Conservation (phyloP, 352 stramenopile species). For the Pythium apleroticum region DNA sequence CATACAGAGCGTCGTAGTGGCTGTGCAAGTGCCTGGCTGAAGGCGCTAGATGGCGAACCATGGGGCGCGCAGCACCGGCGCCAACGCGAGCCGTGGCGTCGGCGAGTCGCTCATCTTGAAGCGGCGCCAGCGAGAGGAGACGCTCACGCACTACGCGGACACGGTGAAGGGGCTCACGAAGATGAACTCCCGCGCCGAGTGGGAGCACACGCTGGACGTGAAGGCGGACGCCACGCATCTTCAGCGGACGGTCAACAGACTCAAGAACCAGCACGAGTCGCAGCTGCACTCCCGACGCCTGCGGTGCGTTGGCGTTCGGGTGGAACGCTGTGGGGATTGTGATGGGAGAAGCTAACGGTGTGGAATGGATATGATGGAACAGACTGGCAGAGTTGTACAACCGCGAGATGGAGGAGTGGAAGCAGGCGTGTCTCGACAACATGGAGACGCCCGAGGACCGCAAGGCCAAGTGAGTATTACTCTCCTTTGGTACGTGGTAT, state of each 20-base stretch:
- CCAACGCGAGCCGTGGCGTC: slow-evolving; percentile 40
- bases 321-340: neutral
- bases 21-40: neutral
- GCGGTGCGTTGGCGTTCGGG: slow-evolving; percentile 24
- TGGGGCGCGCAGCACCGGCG: slow-evolving; percentile 10
- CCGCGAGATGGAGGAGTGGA: slow-evolving; percentile 74
- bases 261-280: slow-evolving; percentile 80
- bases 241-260: slow-evolving; percentile 37
- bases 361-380: neutral
- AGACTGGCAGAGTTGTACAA: slow-evolving; percentile 78
- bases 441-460: slow-evolving; percentile 77
- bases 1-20: neutral
- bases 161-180: slow-evolving; percentile 51
- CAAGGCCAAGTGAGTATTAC: slow-evolving; percentile 75
- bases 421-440: slow-evolving; percentile 57
- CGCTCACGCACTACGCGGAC: slow-evolving; percentile 50
- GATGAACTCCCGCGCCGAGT: slow-evolving; percentile 64
- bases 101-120: slow-evolving; percentile 77
- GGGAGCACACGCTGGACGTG: slow-evolving; percentile 60
- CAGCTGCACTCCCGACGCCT: slow-evolving; percentile 62
- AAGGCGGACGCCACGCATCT: slow-evolving; percentile 55
- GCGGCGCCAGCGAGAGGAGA: slow-evolving; percentile 64
- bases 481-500: too few relatives aligned
- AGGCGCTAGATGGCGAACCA: slow-evolving; percentile 6
- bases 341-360: neutral